Percentiles rank a stretch among this genome's conserved stretches.
Evolutionary conservation across 495 filamentous ascomycete species (phyloP).

Genomic region (Terfezia boudieri): DNA sequence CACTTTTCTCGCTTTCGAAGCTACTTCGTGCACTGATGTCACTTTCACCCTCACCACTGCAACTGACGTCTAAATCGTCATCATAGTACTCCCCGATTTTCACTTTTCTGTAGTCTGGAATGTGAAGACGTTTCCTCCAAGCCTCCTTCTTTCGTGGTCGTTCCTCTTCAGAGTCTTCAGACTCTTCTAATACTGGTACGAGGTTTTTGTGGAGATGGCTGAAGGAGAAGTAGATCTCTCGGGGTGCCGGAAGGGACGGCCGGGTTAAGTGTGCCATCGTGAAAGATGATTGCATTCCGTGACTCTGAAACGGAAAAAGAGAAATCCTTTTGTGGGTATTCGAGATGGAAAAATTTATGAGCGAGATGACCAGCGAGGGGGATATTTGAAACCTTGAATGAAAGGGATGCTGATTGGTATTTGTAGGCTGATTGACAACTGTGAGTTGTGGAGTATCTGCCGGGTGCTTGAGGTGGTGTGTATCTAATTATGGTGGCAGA

Average conservation of each 20-base stretch:
- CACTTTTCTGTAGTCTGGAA: background rate
- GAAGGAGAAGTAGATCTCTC: background rate
- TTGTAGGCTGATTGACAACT: too few species aligned
- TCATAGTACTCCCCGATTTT: background rate
- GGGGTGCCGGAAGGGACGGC: background rate
- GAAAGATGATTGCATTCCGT: too few species aligned
- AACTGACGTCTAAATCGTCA: background rate
- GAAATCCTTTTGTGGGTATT: too few species aligned
- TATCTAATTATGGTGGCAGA: too few species aligned
- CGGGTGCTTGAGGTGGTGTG: too few species aligned
- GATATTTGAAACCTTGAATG: too few species aligned
- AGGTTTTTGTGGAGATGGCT: background rate
- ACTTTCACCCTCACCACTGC: background rate
- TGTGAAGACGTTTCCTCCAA: background rate
- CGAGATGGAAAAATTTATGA: too few species aligned
- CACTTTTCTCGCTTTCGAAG: background rate
- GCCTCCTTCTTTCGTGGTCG: background rate
- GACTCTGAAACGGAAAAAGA: too few species aligned
- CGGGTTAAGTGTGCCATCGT: background rate
- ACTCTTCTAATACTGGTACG: background rate
- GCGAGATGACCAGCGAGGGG: too few species aligned
- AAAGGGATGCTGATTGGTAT: too few species aligned
- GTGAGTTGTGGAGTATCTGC: too few species aligned
- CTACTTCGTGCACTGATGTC: background rate
- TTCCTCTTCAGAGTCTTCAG: background rate